Evolutionary conservation across 202 grass and related monocot genomes (phyloP).

Genomic region (Dendrocalamus latiflorus): DNA sequence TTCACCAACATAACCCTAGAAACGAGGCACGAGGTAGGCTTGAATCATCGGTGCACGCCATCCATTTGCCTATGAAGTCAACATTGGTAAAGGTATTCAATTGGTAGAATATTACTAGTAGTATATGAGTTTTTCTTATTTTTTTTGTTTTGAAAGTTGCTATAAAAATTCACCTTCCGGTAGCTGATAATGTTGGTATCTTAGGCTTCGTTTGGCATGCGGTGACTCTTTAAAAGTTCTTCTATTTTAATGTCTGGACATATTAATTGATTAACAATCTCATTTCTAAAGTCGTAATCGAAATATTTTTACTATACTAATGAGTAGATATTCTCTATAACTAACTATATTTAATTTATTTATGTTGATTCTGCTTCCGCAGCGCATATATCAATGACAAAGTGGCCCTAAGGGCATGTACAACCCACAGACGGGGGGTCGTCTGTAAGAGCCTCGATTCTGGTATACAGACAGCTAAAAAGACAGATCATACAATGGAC

Average conservation of each 20-base stretch:
- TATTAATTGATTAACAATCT: not conserved
- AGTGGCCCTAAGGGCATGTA: too few species aligned
- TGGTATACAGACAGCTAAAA: too few species aligned
- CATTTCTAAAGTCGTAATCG: not conserved
- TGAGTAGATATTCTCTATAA: not conserved
- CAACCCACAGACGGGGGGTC: too few species aligned
- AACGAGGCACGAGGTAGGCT: slow-evolving; percentile 23
- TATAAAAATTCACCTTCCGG: not conserved
- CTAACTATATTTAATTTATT: not conserved
- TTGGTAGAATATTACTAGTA: not conserved
- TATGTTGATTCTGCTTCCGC: not conserved
- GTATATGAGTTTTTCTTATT: not conserved
- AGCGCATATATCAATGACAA: not conserved
- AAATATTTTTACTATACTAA: not conserved
- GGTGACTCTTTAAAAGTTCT: not conserved
- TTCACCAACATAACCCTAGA: slow-evolving; percentile 26
- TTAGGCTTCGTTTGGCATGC: not conserved
- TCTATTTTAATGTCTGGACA: not conserved
- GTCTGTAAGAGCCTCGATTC: too few species aligned
- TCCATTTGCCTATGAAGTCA: slow-evolving; percentile 12
- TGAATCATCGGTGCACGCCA: slow-evolving; percentile 16
- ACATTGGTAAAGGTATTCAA: not conserved
- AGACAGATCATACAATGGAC: too few species aligned
- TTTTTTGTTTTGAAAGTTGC: not conserved
- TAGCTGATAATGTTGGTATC: not conserved